Base-by-base conservation (phyloP, 2,329 filamentous ascomycete genomes). In the Sporothrix mexicana region DNA sequence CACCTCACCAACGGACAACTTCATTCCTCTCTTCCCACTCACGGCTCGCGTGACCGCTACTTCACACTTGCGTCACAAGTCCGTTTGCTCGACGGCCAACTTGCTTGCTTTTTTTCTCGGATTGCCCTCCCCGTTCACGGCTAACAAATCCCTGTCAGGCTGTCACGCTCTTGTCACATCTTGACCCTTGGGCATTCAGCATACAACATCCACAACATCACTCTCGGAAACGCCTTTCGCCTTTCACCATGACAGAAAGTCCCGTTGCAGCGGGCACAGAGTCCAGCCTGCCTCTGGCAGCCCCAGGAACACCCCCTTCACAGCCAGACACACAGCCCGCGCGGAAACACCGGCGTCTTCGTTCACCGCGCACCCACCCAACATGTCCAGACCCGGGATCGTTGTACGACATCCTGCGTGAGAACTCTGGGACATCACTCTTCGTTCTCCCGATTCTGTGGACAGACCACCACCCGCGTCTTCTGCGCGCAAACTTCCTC, bases 401-500 rank as follows among this genome's bases (percentile, higher is more conserved):
- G 0, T 80, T 90, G 25, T 85, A 84, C 76, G 86, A 86, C 74
- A 81, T 87, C 61, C 81, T 90, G 74, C 83, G 85, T 74, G 80
- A 85, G 25, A 77, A 89, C 76, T 78, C 82, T 47, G 84, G 85
- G 59, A 79, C 78, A 0, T 82, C 84, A 0, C 84, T 90, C 23
- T 88, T 85, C 73, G 79, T 86, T 66, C 82, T 84, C 36, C 88
- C 88, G 1, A 84, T 88, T 62, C 84, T 83, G 77, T 90, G 88
- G 88, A 88, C 85, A 17, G 87, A 88, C 71, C 72, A 81, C 0
- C 88, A 90, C 73, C 77, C 82, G 10, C 78, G 80, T 59, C 79
- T 88, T 1, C 84, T 89, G 6, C 83, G 82, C 30, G 84, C 82
- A 17, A 79, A 79, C 59, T 89, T 88, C 79, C 74, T 79, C 36